Base-by-base conservation (phyloP, 2,329 filamentous ascomycete genomes). In the Lachnellula subtilissima region DNA sequence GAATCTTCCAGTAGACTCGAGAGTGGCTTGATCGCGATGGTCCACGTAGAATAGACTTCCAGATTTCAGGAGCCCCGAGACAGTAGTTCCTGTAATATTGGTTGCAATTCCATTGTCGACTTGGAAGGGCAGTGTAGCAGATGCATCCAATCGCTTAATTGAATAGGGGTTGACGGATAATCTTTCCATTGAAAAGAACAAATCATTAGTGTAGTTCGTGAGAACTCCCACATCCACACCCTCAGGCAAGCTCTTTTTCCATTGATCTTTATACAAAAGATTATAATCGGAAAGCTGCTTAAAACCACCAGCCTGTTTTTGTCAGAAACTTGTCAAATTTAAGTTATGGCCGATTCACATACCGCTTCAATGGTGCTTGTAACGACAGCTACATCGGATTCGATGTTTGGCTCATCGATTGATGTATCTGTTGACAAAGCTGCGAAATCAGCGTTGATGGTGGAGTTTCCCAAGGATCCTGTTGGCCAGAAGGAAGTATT, bases 131-230 rank as follows among this genome's bases (percentile, higher is more conserved):
- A 78, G 63, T 1, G 50, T 48, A 28, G 75, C 71, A 43, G 53
- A 54, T 4, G 67, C 64, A 15, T 70, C 43, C 7, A 75, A 66
- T 28, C 74, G 69, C 32, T 64, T 63, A 6, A 77, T 51, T 5
- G 66, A 59, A 51, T 73, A 77, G 0, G 76, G 75, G 52, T 73
- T 74, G 37, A 69, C 63, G 2, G 74, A 75, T 8, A 79, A 64
- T 11, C 76, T 69, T 58, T 77, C 73, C 76, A 78, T 79, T 4
- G 74, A 75, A 60, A 79, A 78, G 28, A 74, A 57, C 1, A 77
- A 62, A 59, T 79, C 76, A 51, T 75, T 69, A 0, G 75, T 78
- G 55, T 74, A 76, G 55, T 79, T 78, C 25, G 71, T 67, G 8
- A 74, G 61, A 9, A 74, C 69, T 12, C 77, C 72, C 32, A 67